Percentiles rank a stretch among this genome's conserved stretches.
Evolutionary conservation across 768 basidiomycete species (phyloP).

Genomic region (Hemileccinum impolitum): DNA sequence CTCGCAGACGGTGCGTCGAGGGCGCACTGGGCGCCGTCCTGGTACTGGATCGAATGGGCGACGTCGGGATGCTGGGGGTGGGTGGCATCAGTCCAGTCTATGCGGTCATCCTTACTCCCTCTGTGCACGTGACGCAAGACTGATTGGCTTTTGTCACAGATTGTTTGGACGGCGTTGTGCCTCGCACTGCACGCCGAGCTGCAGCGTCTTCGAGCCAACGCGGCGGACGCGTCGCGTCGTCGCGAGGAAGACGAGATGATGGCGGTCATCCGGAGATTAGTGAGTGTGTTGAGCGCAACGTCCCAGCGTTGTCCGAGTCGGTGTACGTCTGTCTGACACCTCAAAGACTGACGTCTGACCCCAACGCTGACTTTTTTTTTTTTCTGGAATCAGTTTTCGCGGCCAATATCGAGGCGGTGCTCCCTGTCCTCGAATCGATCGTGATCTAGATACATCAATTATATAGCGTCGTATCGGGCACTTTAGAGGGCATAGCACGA

Average conservation of each 20-base stretch:
- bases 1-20: constrained; percentile 15
- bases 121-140: background rate
- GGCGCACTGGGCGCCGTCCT: constrained; percentile 13
- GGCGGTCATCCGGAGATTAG: constrained; percentile 15
- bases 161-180: constrained; percentile 22
- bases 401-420: constrained; percentile 22
- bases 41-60: constrained; percentile 12
- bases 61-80: background rate
- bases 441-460: background rate
- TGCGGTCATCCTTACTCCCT: background rate
- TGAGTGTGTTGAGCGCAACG: constrained; percentile 12
- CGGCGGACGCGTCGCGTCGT: background rate
- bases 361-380: background rate
- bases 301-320: constrained; percentile 15
- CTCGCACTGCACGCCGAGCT: constrained; percentile 23
- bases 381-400: constrained; percentile 15
- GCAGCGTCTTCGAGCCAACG: constrained; percentile 12
- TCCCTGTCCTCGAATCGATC: constrained; percentile 24
- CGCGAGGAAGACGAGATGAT: constrained; percentile 14
- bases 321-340: constrained; percentile 15
- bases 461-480: background rate
- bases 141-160: constrained; percentile 10
- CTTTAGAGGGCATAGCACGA: background rate
- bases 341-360: background rate
- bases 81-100: constrained; percentile 17